Evolutionary conservation across 2,329 filamentous ascomycete genomes (phyloP).

Genomic region (Thelonectria blattea): DNA sequence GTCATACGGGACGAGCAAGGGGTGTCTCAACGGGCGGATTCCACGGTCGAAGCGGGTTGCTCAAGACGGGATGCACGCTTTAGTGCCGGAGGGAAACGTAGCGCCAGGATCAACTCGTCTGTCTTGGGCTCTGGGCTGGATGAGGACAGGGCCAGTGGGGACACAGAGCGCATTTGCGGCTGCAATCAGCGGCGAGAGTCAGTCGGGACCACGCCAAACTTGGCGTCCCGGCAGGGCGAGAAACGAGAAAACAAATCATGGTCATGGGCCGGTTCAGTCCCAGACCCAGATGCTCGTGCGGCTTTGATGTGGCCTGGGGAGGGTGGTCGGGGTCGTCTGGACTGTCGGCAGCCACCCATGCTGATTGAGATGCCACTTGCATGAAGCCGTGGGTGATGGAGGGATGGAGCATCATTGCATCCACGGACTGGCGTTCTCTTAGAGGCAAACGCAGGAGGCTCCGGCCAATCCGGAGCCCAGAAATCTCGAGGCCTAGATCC

Average conservation of each 20-base stretch:
- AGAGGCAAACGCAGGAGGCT: conserved; percentile 11
- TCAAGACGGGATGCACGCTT: conserved; percentile 30
- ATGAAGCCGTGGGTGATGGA: conserved; percentile 34
- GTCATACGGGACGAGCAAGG: conserved; percentile 43
- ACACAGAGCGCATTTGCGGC: conserved; percentile 20
- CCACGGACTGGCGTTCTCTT: conserved; percentile 36
- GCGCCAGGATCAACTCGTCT: conserved; percentile 25
- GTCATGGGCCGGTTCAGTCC: conserved; percentile 26
- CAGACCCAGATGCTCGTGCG: conserved; percentile 35
- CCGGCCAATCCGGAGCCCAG: conserved; percentile 26
- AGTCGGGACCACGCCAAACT: conserved; percentile 31
- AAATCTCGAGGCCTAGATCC: conserved; percentile 4
- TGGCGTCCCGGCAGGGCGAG: conserved; percentile 33
- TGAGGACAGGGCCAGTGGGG: conserved; percentile 22
- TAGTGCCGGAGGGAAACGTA: conserved; percentile 35
- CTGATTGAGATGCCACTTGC: conserved; percentile 35
- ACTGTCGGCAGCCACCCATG: conserved; percentile 33
- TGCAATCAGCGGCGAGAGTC: conserved; percentile 20
- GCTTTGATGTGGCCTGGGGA: conserved; percentile 27
- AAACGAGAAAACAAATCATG: conserved; percentile 32
- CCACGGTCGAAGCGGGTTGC: conserved; percentile 32
- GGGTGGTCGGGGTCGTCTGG: conserved; percentile 35
- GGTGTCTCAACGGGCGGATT: conserved; percentile 45
- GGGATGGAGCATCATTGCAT: conserved; percentile 40
- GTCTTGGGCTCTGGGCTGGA: conserved; percentile 16